These are phyloP conservation scores for Aspergillus aculeatinus DNA, from an alignment of 2,329 filamentous ascomycete species.

Conservation along the genomic window DNA sequence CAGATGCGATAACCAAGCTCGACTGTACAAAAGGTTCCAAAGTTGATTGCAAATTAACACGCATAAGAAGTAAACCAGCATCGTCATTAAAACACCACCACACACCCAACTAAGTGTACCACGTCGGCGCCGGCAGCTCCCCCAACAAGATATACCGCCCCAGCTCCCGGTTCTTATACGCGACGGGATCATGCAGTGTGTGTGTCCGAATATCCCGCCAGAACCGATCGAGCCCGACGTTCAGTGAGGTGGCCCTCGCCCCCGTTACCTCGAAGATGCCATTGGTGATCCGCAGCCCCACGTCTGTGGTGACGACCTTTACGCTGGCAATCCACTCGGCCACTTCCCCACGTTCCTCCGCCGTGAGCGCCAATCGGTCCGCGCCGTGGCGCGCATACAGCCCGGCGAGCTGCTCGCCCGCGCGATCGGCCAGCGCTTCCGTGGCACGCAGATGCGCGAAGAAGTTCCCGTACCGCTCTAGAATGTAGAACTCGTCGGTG, in stretches of 20 bases:
- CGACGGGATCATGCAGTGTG: conserved; percentile 65
- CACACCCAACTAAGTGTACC: conserved; percentile 49
- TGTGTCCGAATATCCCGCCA: conserved; percentile 68
- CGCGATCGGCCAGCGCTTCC: conserved; percentile 58
- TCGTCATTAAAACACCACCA: no score
- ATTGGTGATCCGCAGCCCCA: conserved; percentile 56
- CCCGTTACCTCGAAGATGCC: conserved; percentile 67
- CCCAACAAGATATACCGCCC: conserved; percentile 57
- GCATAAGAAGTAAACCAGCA: no score
- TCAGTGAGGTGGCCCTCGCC: conserved; percentile 56
- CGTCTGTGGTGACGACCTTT: conserved; percentile 64
- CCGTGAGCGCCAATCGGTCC: conserved; percentile 48
- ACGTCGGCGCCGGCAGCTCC: conserved; percentile 59
- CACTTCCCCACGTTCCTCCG: conserved; percentile 57
- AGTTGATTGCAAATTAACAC: no score
- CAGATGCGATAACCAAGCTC: no score
- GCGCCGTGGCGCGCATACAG: conserved; percentile 48
- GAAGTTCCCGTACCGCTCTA: conserved; percentile 64
- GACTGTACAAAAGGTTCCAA: no score
- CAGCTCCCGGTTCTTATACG: conserved; percentile 65
- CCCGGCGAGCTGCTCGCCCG: conserved; percentile 50
- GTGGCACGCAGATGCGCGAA: conserved; percentile 62
- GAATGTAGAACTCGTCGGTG: conserved; percentile 65
- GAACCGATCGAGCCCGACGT: conserved; percentile 63
- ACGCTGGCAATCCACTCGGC: conserved; percentile 63